phyloP scores from a whole-genome alignment of 2,329 filamentous ascomycete species.

The Monosporascus ibericus region DNA sequence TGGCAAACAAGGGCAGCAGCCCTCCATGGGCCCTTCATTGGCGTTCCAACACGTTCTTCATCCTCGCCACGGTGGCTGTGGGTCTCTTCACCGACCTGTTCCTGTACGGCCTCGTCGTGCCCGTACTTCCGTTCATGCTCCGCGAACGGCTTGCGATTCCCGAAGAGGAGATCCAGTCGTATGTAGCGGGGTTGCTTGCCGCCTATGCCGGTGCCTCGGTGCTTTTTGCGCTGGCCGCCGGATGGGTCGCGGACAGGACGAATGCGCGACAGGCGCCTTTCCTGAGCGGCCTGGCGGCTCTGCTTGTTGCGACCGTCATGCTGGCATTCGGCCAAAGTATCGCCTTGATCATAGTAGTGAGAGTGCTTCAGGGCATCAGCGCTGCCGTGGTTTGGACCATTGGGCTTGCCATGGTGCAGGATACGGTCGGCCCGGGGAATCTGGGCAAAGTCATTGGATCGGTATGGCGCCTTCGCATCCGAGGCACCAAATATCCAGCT shows the following conservation, averaged over 20 bases:
- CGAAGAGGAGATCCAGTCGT: constrained; percentile 40
- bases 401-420: constrained; percentile 49
- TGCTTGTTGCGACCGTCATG: constrained; percentile 48
- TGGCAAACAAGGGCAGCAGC: not conserved
- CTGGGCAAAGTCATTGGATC: constrained; percentile 57
- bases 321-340: constrained; percentile 45
- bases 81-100: constrained; percentile 54
- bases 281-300: constrained; percentile 44
- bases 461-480: constrained; percentile 22
- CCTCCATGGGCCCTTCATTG: constrained; percentile 27
- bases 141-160: constrained; percentile 42
- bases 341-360: constrained; percentile 41
- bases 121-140: constrained; percentile 53
- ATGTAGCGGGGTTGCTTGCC: constrained; percentile 47
- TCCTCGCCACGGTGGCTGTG: constrained; percentile 48
- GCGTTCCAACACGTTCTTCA: constrained; percentile 55
- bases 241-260: constrained; percentile 48
- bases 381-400: constrained; percentile 51
- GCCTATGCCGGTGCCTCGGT: constrained; percentile 48
- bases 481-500: too few relatives aligned
- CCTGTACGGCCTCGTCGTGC: constrained; percentile 53
- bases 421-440: constrained; percentile 48
- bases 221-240: constrained; percentile 43
- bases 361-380: constrained; percentile 51
- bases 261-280: constrained; percentile 51